Percentiles rank a stretch among this genome's conserved stretches.
Conservation (phyloP, 371 early-diverging fungal genomes). For the Apophysomyces elegans region DNA sequence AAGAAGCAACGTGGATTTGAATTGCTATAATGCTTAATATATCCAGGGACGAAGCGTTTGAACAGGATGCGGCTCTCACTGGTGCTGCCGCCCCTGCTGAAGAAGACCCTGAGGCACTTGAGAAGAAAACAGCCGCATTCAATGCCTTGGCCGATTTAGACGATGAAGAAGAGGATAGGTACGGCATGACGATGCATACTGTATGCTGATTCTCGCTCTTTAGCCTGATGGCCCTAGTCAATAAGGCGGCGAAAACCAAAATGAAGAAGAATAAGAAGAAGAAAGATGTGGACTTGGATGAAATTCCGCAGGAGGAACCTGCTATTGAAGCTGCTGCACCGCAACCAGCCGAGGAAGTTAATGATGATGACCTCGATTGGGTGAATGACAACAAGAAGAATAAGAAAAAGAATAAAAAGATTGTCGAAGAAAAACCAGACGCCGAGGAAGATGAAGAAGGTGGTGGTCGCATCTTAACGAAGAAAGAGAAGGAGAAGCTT, state of each 20-base stretch:
- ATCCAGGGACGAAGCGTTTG: constrained; percentile 33
- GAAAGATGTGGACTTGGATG: constrained; percentile 32
- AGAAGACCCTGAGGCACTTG: constrained; percentile 41
- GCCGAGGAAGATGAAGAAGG: constrained; percentile 29
- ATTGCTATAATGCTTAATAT: background rate
- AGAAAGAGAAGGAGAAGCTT: constrained; percentile 25
- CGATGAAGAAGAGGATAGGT: constrained; percentile 38
- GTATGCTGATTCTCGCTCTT: background rate
- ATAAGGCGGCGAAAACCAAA: constrained; percentile 52
- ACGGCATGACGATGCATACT: background rate
- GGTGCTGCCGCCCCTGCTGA: constrained; percentile 35
- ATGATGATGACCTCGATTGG: constrained; percentile 42
- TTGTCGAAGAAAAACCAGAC: constrained; percentile 20
- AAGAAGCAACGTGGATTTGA: constrained; percentile 17
- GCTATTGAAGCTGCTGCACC: constrained; percentile 21
- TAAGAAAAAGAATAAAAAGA: constrained; percentile 45
- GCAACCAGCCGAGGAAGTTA: constrained; percentile 18
- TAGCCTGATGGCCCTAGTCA: constrained; percentile 59
- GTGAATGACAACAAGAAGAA: constrained; percentile 42
- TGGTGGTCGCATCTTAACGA: constrained; percentile 27
- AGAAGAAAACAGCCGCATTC: constrained; percentile 39
- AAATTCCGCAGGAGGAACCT: constrained; percentile 35
- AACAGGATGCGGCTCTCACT: constrained; percentile 37
- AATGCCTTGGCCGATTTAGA: constrained; percentile 33
- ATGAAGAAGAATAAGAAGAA: constrained; percentile 56